Conservation (phyloP, 1,139 yeast species). For the Kurtzmaniella quercitrusa region DNA sequence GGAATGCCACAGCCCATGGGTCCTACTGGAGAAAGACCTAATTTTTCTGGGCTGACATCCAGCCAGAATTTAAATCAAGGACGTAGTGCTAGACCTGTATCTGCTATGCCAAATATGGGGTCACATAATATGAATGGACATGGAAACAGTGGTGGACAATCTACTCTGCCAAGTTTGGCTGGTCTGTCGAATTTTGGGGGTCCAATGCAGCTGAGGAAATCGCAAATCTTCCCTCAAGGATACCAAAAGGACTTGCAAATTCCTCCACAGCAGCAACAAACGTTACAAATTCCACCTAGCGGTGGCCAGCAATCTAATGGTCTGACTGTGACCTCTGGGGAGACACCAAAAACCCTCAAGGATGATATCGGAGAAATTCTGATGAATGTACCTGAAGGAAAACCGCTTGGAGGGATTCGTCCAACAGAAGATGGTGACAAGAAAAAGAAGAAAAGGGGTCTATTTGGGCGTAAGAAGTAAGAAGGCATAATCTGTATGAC, state of each 20-base stretch:
- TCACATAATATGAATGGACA: constrained; percentile 4
- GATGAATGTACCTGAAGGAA: constrained; percentile 20
- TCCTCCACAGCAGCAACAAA: constrained; percentile 7
- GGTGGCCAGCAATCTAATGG: constrained; percentile 20
- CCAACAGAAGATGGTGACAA: constrained; percentile 12
- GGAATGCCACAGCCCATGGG: constrained; percentile 42
- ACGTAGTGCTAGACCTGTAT: constrained; percentile 3
- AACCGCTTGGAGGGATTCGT: constrained; percentile 35
- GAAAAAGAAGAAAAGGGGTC: constrained; percentile 31
- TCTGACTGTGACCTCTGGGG: constrained; percentile 20
- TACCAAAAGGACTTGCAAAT: constrained; percentile 6
- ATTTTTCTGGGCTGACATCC: background rate
- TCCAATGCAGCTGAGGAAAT: constrained; percentile 14
- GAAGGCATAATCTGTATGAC: constrained; percentile 1
- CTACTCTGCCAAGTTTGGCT: constrained; percentile 1
- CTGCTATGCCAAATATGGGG: constrained; percentile 11
- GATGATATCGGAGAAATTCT: constrained; percentile 9
- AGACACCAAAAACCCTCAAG: constrained; percentile 18
- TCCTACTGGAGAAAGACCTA: constrained; percentile 9
- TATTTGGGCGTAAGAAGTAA: constrained; percentile 25
- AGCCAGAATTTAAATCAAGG: background rate
- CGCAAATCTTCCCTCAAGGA: constrained; percentile 4
- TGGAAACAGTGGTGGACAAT: background rate
- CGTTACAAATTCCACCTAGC: constrained; percentile 25
- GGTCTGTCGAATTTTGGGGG: constrained; percentile 12